Base-by-base conservation (phyloP, 257 asterid species). In the Solanum rostratum region DNA sequence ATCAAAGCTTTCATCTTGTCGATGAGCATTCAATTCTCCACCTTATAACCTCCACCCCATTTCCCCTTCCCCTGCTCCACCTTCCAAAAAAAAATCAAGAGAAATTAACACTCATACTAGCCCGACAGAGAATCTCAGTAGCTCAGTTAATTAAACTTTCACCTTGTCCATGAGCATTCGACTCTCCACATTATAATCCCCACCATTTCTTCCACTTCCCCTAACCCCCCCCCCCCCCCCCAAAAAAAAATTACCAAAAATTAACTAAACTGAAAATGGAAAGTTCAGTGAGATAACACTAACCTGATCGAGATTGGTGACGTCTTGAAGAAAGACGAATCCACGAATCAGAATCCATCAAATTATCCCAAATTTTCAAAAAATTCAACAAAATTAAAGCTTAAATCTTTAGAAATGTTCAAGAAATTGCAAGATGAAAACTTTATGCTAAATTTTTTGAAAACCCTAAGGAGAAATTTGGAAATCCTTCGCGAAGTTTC, bases 301-400 rank as follows among this genome's bases (percentile, higher is more conserved):
- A 66, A 93, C 97, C 98, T 91, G 98, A 90, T 87, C 97, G 94
- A 81, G 95, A 89, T 81, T 88, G 91, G 70, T 82, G 84, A 29
- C 98, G 96, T 88, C 95, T 84, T 43, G 93, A 85, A 82, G 94
- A 22, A 33, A 85, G 66, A 59, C 97, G 92, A 63, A 91, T 41
- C 97, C 99, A 94, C 1, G 96, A 90, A 89, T 93, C 95, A 43
- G 97, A 91, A 83, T 95, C 95, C 99, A 95, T 94, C 79, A 22
- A 55, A 46, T 24, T 52, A 55, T 15, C n/a, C 80, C 57, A 29
- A 29, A 0, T 7, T 46, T 74, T 18, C 18, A 59, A 59, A 59
- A 37, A 69, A 69, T 41, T 41, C 15, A 70, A 41, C 33, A n/a
- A 41, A 20, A 41, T 70, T 43, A n/a, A 73, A 73, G 57, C 37